Base-by-base conservation (phyloP, 805 yeast genomes). In the Candida takata region DNA sequence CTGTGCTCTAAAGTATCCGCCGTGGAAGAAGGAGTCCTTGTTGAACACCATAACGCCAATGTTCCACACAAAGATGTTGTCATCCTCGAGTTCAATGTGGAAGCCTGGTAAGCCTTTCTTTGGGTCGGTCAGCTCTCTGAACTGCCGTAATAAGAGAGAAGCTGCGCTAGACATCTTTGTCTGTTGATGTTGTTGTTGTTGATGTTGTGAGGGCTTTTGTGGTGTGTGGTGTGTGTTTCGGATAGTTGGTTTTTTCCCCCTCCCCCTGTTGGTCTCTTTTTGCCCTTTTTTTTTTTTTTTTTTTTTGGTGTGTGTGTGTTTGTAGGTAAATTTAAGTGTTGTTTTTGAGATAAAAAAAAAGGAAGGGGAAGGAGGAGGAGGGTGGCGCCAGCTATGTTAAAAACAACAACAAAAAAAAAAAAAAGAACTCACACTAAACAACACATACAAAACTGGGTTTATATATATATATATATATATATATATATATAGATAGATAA, bases 1-100 rank as follows among this genome's bases (percentile, higher is more conserved):
- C 57, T 85, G 94, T 16, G 95, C 95, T 55, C 78, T 84, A 64
- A 90, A 83, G 61, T 84, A 90, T 11, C 97, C 97, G 30, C 97
- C 97, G 54, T 88, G 85, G 61, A 85, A 90, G 45, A 82, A 79
- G 12, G 95, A 85, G 44, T 86, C 96, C 49, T 82, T 79, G 60
- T 84, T 83, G 35, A 86, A 72, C 10, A 90, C 94, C 86, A 88
- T 86, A 40, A 90, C 84, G 16, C 95, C 97, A 37, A 90, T 72
- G 57, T 84, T 84, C 97, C 82, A 76, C 36, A 67, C 64, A 47
- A 73, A 76, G 34, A 77, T 70, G 52, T 76, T 75, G 45, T 75
- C 79, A 43, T 77, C 79, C 35, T 74, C 77, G 24, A 76, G 63
- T 52, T 72, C 83, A 34, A 82, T 83, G 56, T 82, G 84, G 62